phyloP scores from a whole-genome alignment of 306 rosid genomes.

The Quercus berberidifolia region DNA sequence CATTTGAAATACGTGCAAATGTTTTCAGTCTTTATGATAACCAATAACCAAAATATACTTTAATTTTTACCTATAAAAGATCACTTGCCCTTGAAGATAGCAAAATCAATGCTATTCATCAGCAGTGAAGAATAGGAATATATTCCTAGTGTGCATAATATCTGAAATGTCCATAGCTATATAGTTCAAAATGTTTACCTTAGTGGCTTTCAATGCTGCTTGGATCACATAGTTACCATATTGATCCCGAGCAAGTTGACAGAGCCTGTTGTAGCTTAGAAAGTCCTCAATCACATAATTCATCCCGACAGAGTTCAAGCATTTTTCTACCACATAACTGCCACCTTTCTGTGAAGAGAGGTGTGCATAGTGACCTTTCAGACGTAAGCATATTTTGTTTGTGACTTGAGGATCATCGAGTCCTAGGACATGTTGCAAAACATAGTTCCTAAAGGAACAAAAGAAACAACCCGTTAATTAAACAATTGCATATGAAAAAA shows the following conservation, averaged over 20 bases:
- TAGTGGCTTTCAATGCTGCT: neutral
- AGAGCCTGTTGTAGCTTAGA: neutral
- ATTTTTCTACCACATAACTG: slow-evolving; percentile 26
- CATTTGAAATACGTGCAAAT: neutral
- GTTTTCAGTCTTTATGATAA: too few relatives aligned
- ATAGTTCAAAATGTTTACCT: neutral
- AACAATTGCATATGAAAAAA: neutral
- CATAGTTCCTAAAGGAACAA: slow-evolving; percentile 18
- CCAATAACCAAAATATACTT: too few relatives aligned
- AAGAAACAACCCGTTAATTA: neutral
- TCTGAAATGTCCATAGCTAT: neutral
- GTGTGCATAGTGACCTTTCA: neutral
- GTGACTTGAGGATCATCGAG: slow-evolving; percentile 7
- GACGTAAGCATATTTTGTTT: neutral
- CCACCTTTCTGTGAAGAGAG: slow-evolving; percentile 18
- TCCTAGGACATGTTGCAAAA: slow-evolving; percentile 20
- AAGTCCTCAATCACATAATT: slow-evolving; percentile 1
- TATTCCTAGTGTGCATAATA: too few relatives aligned
- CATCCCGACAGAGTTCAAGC: slow-evolving; percentile 3
- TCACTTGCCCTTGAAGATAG: too few relatives aligned
- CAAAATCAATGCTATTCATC: too few relatives aligned
- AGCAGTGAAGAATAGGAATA: too few relatives aligned
- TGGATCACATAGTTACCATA: slow-evolving; percentile 18
- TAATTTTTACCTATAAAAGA: too few relatives aligned
- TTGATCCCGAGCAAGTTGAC: slow-evolving; percentile 7